Base-by-base conservation (phyloP, 1,139 yeast species). In the Tardiomyces depauwii region DNA sequence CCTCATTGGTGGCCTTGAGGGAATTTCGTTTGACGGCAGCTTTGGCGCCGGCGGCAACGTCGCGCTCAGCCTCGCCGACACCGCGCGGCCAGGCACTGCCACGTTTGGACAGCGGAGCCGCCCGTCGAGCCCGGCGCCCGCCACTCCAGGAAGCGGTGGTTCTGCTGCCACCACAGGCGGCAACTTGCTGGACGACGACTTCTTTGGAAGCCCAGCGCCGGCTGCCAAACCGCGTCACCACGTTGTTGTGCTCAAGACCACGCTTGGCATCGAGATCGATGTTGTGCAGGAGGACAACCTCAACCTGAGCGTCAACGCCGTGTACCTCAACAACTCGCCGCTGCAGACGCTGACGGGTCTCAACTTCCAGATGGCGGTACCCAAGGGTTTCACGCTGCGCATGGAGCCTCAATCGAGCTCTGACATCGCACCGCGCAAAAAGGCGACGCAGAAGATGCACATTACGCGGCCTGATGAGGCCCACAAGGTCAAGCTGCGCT, bases 291-390 rank as follows among this genome's bases (percentile, higher is more conserved):
- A 65, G 33, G 62, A 76, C 0, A 62, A 72, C 18, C 57, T 65
- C 28, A 60, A 68, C 2, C 58, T 73, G 4, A 63, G 68, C 32
- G 68, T 77, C 39, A 77, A 78, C 12, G 73, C 73, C 2, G 53
- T 53, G 41, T 72, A 75, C 52, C 64, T 78, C 10, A 79, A 77
- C 58, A 66, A 66, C 55, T 70, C 70, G 9, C 72, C 72, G 55
- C 27, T 51, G 21, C 55, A 59, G 40, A 46, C 52, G 16, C 71
- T 78, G 47, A 66, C 71, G 45, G 72, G 74, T 50, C 65, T 89
- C 43, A 78, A 78, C 55, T 80, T 87, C 58, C 73, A 83, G 60
- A 67, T 87, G 46, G 96, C 97, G 0, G 95, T 84, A 39, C 93
- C 96, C 43, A 85, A 83, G 60, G 62, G 75, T 19, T 78, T 84